These are phyloP conservation scores for Rhynchospora pubera DNA, from an alignment of 176 grass and related monocot species.

Conservation along the genomic window DNA sequence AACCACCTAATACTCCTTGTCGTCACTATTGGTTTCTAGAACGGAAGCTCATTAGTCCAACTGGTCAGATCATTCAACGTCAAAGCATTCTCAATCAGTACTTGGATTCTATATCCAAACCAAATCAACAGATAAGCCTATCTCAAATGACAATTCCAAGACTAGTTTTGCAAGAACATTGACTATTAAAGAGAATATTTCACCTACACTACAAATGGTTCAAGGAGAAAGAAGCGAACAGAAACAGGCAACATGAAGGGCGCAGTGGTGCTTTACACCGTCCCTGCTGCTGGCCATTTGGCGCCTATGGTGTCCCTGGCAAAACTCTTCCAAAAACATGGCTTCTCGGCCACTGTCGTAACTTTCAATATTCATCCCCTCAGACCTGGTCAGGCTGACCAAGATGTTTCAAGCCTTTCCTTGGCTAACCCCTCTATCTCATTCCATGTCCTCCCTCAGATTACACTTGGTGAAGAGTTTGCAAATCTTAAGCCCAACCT, in stretches of 20 bases:
- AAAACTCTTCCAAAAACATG: constrained; percentile 29
- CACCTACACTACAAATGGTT: too few species aligned
- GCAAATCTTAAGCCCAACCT: neutral
- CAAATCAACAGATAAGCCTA: too few species aligned
- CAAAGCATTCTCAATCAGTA: too few species aligned
- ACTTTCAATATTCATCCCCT: constrained; percentile 18
- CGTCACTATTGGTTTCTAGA: too few species aligned
- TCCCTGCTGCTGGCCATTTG: constrained; percentile 33
- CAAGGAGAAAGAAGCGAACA: too few species aligned
- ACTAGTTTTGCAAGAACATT: too few species aligned
- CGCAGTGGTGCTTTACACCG: constrained; percentile 36
- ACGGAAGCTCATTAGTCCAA: too few species aligned
- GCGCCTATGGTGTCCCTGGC: constrained; percentile 43
- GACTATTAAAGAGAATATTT: too few species aligned
- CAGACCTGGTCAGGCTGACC: neutral
- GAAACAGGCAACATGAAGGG: constrained; percentile 29
- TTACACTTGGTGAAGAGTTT: neutral
- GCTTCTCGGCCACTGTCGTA: constrained; percentile 21
- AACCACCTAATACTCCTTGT: too few species aligned
- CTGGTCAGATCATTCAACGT: too few species aligned
- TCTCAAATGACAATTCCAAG: too few species aligned
- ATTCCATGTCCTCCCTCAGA: constrained; percentile 37
- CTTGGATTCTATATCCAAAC: too few species aligned
- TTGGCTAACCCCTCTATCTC: constrained; percentile 22
- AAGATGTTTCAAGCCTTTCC: constrained; percentile 11